Evolutionary conservation across 2,329 filamentous ascomycete species (phyloP).

Genomic region (Blumeria graminis): DNA sequence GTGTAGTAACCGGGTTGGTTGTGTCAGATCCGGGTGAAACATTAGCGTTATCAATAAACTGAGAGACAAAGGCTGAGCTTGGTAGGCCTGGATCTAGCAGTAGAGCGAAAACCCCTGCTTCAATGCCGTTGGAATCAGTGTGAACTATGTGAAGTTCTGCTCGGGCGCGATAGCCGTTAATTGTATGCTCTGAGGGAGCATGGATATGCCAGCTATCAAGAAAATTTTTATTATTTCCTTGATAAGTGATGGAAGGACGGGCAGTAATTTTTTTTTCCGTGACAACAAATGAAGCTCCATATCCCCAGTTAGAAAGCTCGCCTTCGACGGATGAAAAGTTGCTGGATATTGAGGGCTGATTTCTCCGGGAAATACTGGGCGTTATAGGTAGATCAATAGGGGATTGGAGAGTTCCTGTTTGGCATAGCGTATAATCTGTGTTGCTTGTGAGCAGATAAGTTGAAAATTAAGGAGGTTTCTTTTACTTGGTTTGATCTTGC

Average conservation of each 20-base stretch:
- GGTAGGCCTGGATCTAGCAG: conserved; percentile 21
- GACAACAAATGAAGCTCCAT: background rate
- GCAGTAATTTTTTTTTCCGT: background rate
- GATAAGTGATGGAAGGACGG: background rate
- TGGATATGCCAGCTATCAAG: conserved; percentile 27
- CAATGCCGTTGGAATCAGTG: conserved; percentile 18
- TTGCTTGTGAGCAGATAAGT: conserved; percentile 1
- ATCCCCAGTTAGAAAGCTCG: background rate
- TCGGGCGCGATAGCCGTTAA: conserved; percentile 19
- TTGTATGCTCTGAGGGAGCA: conserved; percentile 23
- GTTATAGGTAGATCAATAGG: conserved; percentile 23
- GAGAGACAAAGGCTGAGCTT: background rate
- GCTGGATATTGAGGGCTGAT: conserved; percentile 13
- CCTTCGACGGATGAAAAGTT: background rate
- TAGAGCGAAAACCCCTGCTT: conserved; percentile 22
- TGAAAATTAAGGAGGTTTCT: too few species aligned
- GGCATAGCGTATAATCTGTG: conserved; percentile 21
- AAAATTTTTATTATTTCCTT: conserved; percentile 22
- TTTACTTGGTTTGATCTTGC: conserved; percentile 14
- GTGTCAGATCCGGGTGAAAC: background rate
- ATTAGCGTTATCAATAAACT: background rate
- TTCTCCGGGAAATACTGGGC: conserved; percentile 15
- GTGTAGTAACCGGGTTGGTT: background rate
- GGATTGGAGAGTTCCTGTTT: conserved; percentile 25
- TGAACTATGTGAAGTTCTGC: conserved; percentile 27